A percentile compares a stretch with the other conserved stretches of the same genome.
Conservation (phyloP, 208 protist species). For the Cochliopodium minus region DNA sequence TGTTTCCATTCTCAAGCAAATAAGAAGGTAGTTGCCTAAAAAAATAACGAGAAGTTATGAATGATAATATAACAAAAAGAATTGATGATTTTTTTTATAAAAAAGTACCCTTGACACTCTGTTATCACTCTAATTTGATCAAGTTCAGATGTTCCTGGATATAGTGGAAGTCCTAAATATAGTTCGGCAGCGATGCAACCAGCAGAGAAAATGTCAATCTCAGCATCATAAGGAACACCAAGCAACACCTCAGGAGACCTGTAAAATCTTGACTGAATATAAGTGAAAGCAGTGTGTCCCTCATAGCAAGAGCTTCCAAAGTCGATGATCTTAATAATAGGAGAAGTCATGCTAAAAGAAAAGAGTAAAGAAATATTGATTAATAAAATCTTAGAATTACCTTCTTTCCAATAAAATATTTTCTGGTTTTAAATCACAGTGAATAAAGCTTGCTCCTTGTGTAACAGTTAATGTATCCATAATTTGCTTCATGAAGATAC, state of each 20-base stretch:
- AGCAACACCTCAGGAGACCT: constrained; percentile 39
- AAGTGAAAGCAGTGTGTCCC: constrained; percentile 19
- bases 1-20: constrained; percentile 3
- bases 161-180: constrained; percentile 37
- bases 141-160: constrained; percentile 36
- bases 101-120: constrained; percentile 22
- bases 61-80: no score
- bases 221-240: constrained; percentile 15
- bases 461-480: background rate
- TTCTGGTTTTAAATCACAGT: constrained; percentile 22
- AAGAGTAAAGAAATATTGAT: no score
- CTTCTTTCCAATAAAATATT: constrained; percentile 19
- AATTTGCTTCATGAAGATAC: constrained; percentile 6
- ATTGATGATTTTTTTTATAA: background rate
- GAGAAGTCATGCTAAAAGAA: background rate
- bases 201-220: constrained; percentile 39
- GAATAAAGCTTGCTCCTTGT: background rate
- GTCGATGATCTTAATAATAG: constrained; percentile 9
- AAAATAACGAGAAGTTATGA: background rate
- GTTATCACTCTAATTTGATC: constrained; percentile 28
- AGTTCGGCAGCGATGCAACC: constrained; percentile 42
- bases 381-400: no score
- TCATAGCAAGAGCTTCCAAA: constrained; percentile 11
- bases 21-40: background rate
- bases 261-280: constrained; percentile 46